A percentile compares a stretch with the other conserved stretches of the same genome.
Evolutionary conservation across 352 stramenopile species (phyloP).

Genomic region (Phytophthora hybrid): DNA sequence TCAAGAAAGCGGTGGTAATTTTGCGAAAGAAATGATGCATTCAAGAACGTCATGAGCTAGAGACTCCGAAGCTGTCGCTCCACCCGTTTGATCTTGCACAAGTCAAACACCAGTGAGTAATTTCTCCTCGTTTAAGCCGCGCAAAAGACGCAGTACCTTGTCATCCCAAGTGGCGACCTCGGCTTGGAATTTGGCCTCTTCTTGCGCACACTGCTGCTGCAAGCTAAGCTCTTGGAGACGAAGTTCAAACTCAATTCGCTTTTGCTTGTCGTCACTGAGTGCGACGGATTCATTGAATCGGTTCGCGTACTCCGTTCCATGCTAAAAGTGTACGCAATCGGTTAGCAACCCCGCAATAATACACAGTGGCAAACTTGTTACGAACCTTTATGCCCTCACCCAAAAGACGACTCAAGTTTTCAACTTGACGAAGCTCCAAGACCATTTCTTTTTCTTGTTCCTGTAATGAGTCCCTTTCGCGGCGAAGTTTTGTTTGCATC

Average conservation of each 20-base stretch:
- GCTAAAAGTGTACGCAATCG: constrained; percentile 9
- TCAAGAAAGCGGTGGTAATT: background rate
- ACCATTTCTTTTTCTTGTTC: constrained; percentile 34
- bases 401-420: constrained; percentile 36
- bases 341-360: background rate
- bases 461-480: constrained; percentile 26
- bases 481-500: constrained; percentile 35
- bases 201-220: constrained; percentile 35
- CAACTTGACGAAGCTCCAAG: constrained; percentile 21
- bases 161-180: constrained; percentile 40
- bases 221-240: constrained; percentile 36
- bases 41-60: constrained; percentile 7
- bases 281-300: constrained; percentile 23
- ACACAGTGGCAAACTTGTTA: background rate
- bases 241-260: constrained; percentile 44
- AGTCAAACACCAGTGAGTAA: background rate
- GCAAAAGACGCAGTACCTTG: constrained; percentile 34
- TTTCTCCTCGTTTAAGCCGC: background rate
- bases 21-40: background rate
- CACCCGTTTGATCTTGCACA: constrained; percentile 34
- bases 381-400: constrained; percentile 45
- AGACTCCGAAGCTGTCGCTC: constrained; percentile 32
- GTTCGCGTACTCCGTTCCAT: constrained; percentile 31
- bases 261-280: constrained; percentile 15
- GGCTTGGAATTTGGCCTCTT: constrained; percentile 40